Base-by-base conservation (phyloP, 768 basidiomycete genomes). In the Suillus placidus region DNA sequence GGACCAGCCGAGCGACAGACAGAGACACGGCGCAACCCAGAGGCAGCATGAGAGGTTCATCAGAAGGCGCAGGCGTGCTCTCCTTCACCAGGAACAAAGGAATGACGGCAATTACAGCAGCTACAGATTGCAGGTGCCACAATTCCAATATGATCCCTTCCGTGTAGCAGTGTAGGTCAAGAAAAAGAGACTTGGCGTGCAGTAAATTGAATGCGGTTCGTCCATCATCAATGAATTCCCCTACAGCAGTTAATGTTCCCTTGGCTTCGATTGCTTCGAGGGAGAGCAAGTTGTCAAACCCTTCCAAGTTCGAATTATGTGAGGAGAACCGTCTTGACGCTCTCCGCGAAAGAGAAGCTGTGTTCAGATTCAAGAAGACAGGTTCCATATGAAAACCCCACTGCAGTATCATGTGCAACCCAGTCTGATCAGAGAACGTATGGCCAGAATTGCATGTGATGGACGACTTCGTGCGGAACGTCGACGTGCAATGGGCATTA, bases 131-230 rank as follows among this genome's bases (percentile, higher is more conserved):
- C 5, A 84, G 84, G 52, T 89, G 84, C 88, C 89, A 92, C 6
- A 93, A 76, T 70, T 93, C 87, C 60, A 89, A 65, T 55, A 84
- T 82, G n/a, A 90, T 74, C 9, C 82, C 83, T 68, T 91, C 89
- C 12, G 86, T 79, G 4, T 82, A 81, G 45, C 82, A 74, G 63
- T 82, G 81, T 23, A 87, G 70, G 55, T 87, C 81, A 2, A 83
- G 69, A 65, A 83, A 77, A 30, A 78, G 64, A 0, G 88, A 84
- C 5, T 76, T 74, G 35, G 78, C 66, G 64, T 84, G 79, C 57
- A 89, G 69, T 20, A 78, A 74, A 16, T 85, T 76, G 34, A 80
- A 72, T 23, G 71, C 26, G 43, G 71, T 74, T 37, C 77, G 79
- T 40, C 76, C 71, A 49, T 85, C 82, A 47, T 87, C 85, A 51